These are phyloP conservation scores for Sporothrix pseudoabietina DNA, from an alignment of 2,329 filamentous ascomycete species.

Conservation along the genomic window DNA sequence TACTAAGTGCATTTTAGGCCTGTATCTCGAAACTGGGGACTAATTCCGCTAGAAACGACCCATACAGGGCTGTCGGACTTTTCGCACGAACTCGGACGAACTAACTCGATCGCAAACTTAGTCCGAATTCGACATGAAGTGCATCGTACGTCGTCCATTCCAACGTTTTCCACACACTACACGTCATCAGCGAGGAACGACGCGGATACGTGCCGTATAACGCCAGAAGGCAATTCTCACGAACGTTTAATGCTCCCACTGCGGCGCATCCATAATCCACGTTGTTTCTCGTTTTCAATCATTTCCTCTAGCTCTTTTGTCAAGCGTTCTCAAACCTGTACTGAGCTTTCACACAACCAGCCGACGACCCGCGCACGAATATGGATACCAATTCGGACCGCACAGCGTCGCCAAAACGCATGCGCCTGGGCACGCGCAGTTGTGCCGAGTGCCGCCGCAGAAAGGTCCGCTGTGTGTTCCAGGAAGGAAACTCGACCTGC, in stretches of 20 bases:
- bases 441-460: constrained; percentile 50
- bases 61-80: background rate
- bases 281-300: background rate
- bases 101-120: background rate
- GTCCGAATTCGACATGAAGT: background rate
- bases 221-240: background rate
- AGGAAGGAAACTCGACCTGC: constrained; percentile 44
- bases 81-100: constrained; percentile 23
- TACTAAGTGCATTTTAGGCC: background rate
- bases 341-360: background rate
- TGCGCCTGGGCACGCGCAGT: constrained; percentile 42
- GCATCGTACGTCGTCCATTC: no score
- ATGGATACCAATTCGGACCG: constrained; percentile 22
- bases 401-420: constrained; percentile 36
- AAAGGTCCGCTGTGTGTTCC: constrained; percentile 53
- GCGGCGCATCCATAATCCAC: background rate
- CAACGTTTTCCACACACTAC: background rate
- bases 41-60: background rate
- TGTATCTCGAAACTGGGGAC: background rate
- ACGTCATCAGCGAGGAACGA: background rate
- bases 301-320: background rate
- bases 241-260: background rate
- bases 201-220: background rate
- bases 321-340: no score
- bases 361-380: background rate